These are phyloP conservation scores for Singerocomus inundabilis DNA, from an alignment of 1,284 basidiomycete genomes.

Conservation along the genomic window DNA sequence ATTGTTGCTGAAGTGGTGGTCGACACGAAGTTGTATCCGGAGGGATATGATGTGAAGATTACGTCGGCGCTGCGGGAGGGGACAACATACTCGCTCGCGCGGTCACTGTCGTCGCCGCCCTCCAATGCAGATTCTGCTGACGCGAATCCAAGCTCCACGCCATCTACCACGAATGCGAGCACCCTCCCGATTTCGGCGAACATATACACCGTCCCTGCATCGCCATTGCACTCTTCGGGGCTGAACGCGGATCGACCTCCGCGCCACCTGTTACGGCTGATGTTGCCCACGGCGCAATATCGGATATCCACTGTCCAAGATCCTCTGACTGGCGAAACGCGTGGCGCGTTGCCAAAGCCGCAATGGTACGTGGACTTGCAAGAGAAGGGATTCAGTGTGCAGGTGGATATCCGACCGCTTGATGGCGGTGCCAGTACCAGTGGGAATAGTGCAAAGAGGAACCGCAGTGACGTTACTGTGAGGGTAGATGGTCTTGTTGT, in stretches of 20 bases:
- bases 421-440: constrained; percentile 24
- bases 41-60: constrained; percentile 63
- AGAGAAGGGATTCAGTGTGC: constrained; percentile 63
- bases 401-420: constrained; percentile 53
- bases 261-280: constrained; percentile 73
- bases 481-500: constrained; percentile 56
- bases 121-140: not conserved
- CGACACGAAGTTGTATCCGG: constrained; percentile 72
- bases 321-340: constrained; percentile 74
- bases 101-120: too few species aligned
- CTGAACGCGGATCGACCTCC: constrained; percentile 56
- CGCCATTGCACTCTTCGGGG: constrained; percentile 75
- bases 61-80: constrained; percentile 45
- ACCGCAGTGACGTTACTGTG: constrained; percentile 37
- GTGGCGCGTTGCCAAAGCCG: constrained; percentile 65
- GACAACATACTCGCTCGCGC: constrained; percentile 29
- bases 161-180: not conserved
- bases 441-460: constrained; percentile 27
- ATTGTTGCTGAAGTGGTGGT: constrained; percentile 71
- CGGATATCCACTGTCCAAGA: constrained; percentile 72
- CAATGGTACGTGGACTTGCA: constrained; percentile 73
- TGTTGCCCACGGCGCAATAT: constrained; percentile 80
- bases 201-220: constrained; percentile 71
- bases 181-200: constrained; percentile 53
- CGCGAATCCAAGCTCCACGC: not conserved